Evolutionary conservation across 331 rosid species (phyloP).

Genomic region (Quercus tomentella): DNA sequence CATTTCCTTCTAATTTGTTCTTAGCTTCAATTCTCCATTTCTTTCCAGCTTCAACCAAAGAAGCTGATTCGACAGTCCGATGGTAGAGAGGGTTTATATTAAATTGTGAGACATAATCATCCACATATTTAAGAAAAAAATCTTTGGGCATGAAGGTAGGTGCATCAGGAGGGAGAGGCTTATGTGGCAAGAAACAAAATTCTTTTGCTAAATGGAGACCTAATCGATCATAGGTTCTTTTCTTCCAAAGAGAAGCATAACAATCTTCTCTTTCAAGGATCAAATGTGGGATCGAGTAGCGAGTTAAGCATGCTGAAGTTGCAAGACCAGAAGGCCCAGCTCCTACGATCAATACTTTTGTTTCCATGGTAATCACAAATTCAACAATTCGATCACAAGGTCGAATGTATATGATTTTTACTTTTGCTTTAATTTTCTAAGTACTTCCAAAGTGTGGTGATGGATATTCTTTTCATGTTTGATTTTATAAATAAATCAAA

Average conservation of each 20-base stretch:
- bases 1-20: background rate
- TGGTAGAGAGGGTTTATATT: slow-evolving; percentile 35
- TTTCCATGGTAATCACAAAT: slow-evolving; percentile 9
- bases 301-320: slow-evolving; percentile 39
- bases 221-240: slow-evolving; percentile 49
- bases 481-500: too few relatives aligned
- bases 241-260: slow-evolving; percentile 60
- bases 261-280: slow-evolving; percentile 59
- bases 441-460: background rate
- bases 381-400: background rate
- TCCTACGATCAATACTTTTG: slow-evolving; percentile 38
- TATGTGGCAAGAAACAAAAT: slow-evolving; percentile 47
- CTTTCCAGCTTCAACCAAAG: slow-evolving; percentile 1
- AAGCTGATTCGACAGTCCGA: slow-evolving; percentile 26
- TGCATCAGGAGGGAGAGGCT: slow-evolving; percentile 26
- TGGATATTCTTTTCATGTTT: too few relatives aligned
- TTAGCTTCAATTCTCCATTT: slow-evolving; percentile 43
- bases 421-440: background rate
- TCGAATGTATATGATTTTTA: background rate
- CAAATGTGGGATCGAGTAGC: slow-evolving; percentile 34
- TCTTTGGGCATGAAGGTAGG: slow-evolving; percentile 50
- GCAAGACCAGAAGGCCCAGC: slow-evolving; percentile 72
- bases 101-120: slow-evolving; percentile 28
- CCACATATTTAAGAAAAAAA: slow-evolving; percentile 37
- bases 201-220: slow-evolving; percentile 57